Evolutionary conservation across 495 filamentous ascomycete species (phyloP).

Genomic region (Daldinia vernicosa): DNA sequence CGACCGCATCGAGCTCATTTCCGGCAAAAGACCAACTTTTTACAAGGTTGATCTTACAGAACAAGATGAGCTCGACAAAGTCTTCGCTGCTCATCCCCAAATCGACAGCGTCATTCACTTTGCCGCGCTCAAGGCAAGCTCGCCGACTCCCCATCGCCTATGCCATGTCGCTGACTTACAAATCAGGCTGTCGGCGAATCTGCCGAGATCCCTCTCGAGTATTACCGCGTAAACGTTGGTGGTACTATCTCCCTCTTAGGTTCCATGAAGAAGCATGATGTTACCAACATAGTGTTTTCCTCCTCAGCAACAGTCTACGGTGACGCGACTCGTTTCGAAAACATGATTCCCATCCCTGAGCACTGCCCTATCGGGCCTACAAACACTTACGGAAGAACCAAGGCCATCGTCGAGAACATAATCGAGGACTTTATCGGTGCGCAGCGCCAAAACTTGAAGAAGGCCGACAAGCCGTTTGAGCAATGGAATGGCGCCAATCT

Average conservation of each 20-base stretch:
- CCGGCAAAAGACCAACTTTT: conserved; percentile 87
- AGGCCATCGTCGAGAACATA: conserved; percentile 86
- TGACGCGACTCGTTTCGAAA: conserved; percentile 92
- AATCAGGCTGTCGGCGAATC: conserved; percentile 93
- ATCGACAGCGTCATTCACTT: conserved; percentile 99
- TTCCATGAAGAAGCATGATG: conserved; percentile 87
- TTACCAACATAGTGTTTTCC: conserved; percentile 97
- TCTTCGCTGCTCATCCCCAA: conserved; percentile 87
- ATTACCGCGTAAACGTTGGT: conserved; percentile 96
- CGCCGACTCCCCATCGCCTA: conserved; percentile 2
- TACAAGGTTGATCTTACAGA: conserved; percentile 88
- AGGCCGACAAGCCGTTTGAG: conserved; percentile 76
- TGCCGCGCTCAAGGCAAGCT: conserved; percentile 89
- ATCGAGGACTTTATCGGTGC: conserved; percentile 92
- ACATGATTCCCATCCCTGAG: conserved; percentile 99
- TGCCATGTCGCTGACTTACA: conserved; percentile 15
- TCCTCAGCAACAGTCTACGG: conserved; percentile 89
- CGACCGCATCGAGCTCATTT: conserved; percentile 92
- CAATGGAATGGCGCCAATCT: conserved; percentile 94
- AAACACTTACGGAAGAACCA: conserved; percentile 97
- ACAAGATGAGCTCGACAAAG: conserved; percentile 80
- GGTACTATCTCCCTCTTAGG: conserved; percentile 89
- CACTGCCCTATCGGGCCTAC: conserved; percentile 94
- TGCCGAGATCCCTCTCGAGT: conserved; percentile 92
- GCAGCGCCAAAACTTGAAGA: conserved; percentile 82